Evolutionary conservation across 768 basidiomycete species (phyloP).

Genomic region (Collybia nuda): DNA sequence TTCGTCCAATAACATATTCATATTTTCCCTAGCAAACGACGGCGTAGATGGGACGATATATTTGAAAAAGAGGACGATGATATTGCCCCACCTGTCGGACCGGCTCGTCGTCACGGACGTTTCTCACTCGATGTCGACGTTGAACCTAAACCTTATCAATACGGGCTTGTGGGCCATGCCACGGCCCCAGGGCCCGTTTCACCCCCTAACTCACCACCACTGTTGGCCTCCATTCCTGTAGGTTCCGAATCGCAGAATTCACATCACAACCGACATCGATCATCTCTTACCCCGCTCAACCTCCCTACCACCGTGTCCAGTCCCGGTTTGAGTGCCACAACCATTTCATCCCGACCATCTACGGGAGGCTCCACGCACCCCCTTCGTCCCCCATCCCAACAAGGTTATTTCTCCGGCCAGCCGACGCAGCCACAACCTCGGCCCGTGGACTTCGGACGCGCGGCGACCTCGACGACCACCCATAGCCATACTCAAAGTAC

Average conservation of each 20-base stretch:
- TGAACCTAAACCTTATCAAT: conserved; percentile 60
- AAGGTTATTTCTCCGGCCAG: conserved; percentile 10
- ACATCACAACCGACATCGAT: conserved; percentile 19
- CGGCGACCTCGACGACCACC: conserved; percentile 9
- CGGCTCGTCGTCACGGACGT: conserved; percentile 21
- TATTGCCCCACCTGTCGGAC: conserved; percentile 14
- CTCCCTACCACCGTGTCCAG: conserved; percentile 20
- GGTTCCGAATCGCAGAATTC: conserved; percentile 14
- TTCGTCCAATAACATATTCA: conserved; percentile 4
- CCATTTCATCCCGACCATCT: conserved; percentile 41
- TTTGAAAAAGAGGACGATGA: conserved; percentile 45
- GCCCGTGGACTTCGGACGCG: conserved; percentile 6
- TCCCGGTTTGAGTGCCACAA: conserved; percentile 21
- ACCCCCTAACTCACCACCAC: conserved; percentile 35
- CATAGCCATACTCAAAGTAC: conserved; percentile 17
- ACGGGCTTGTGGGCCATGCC: conserved; percentile 57
- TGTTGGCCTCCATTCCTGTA: conserved; percentile 14
- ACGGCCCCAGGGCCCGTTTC: conserved; percentile 27
- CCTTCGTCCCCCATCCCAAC: conserved; percentile 19
- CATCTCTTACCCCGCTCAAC: conserved; percentile 27
- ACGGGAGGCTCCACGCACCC: conserved; percentile 40
- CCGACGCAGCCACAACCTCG: conserved; percentile 11
- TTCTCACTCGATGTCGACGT: conserved; percentile 30
- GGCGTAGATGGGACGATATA: conserved; percentile 49
- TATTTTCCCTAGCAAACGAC: conserved; percentile 36